Evolutionary conservation across 768 basidiomycete species (phyloP), one percentile per base, ranked within the genome.

Genomic region (Rhodotorula graminis): DNA sequence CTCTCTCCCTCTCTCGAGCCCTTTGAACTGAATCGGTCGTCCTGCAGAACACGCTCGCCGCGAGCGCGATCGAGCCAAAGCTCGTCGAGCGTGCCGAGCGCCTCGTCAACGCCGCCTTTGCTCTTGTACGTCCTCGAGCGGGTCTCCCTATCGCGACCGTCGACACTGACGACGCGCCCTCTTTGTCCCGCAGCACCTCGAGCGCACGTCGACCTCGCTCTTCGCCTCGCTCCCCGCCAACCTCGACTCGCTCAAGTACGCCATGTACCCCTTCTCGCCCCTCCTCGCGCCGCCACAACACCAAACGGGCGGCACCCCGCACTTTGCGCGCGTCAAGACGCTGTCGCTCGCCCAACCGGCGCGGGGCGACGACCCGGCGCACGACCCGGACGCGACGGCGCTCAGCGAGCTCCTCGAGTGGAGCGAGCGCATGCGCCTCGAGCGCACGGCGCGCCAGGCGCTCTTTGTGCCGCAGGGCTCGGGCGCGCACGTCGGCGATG

Each of bases 401-500:
- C n/a, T 25, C 27, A 3, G 0, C 2, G 63, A 61, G 29, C 21
- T 73, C 33, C 42, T 47, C 15, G 10, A 16, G 8, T 73, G 72
- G 72, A 62, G 58, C 31, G 52, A 55, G 29, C 58, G 56, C 42
- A 69, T 69, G 64, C 10, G 67, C 21, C 29, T 75, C 50, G 67
- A 66, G n/a, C 40, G 44, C 27, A 64, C 65, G 21, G 37, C 15
- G 40, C 12, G 57, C 27, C 19, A 52, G 19, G 46, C 55, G 25
- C 27, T 67, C 31, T 27, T 47, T 19, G n/a, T 37, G 11, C 49
- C 33, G 12, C 11, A 58, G 4, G 19, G n/a, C 4, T 2, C 42
- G 42, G 16, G 3, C 6, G 29, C 53, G n/a, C 3, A 0, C 27
- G 27, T 27, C 31, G 5, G 2, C 25, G 10, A 23, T 8, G 21